phyloP scores from a whole-genome alignment of 1,284 basidiomycete species.

The Heterobasidion parviporum region DNA sequence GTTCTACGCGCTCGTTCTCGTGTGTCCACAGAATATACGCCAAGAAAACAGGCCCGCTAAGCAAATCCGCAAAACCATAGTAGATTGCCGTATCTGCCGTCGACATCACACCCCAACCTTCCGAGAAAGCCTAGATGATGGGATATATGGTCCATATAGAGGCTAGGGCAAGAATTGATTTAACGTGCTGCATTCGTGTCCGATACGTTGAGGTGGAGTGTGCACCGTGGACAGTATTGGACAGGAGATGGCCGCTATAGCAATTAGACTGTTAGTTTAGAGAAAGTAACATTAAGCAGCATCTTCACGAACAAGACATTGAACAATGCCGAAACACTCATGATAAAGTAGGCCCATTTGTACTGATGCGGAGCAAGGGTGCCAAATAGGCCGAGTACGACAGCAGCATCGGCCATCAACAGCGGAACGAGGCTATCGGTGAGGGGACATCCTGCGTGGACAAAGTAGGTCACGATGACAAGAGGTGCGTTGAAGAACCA shows the following conservation, averaged over 20 bases:
- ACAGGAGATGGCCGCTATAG: neutral
- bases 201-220: constrained; percentile 11
- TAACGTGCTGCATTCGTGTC: neutral
- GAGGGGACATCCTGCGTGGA: neutral
- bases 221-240: neutral
- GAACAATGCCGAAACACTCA: neutral
- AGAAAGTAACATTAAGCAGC: no score
- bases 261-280: neutral
- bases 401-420: neutral
- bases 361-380: neutral
- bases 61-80: constrained; percentile 53
- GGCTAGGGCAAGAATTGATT: constrained; percentile 19
- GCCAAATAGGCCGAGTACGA: neutral
- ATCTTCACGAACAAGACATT: neutral
- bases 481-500: neutral
- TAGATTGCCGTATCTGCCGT: constrained; percentile 40
- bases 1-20: neutral
- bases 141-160: constrained; percentile 48
- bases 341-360: neutral
- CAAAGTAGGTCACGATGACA: neutral
- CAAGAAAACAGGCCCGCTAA: constrained; percentile 46
- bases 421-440: neutral
- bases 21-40: constrained; percentile 18
- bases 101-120: constrained; percentile 38
- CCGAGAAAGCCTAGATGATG: constrained; percentile 37